Evolutionary conservation across 352 stramenopile genomes (phyloP).

Genomic region (Pythium utonaiense): DNA sequence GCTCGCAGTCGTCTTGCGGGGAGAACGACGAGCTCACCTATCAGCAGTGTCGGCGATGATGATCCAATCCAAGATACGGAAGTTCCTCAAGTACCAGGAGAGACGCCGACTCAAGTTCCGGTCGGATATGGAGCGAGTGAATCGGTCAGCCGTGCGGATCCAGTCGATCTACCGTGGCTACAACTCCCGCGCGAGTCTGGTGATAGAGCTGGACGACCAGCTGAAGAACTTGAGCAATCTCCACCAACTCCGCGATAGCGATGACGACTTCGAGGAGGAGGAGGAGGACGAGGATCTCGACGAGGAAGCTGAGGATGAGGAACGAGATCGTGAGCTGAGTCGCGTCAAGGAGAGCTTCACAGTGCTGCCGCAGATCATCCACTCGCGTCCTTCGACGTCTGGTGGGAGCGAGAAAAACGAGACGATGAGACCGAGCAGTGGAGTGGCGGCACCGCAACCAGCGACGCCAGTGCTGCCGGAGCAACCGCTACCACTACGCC

Average conservation of each 20-base stretch:
- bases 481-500: too few species aligned
- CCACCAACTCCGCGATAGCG: neutral
- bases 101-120: slow-evolving; percentile 38
- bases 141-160: slow-evolving; percentile 55
- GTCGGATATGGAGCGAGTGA: slow-evolving; percentile 56
- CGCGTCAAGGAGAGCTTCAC: neutral
- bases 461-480: too few species aligned
- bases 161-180: slow-evolving; percentile 69
- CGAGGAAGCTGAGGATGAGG: slow-evolving; percentile 7
- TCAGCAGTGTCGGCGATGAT: slow-evolving; percentile 52
- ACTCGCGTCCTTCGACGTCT: slow-evolving; percentile 6
- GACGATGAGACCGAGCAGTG: slow-evolving; percentile 2
- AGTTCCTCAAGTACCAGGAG: slow-evolving; percentile 44
- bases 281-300: too few species aligned
- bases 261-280: slow-evolving; percentile 10
- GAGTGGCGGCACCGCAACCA: neutral
- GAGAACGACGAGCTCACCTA: slow-evolving; percentile 53
- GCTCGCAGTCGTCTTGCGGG: slow-evolving; percentile 23
- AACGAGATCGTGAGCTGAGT: too few species aligned
- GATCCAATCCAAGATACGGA: slow-evolving; percentile 71
- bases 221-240: neutral
- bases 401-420: neutral
- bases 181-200: slow-evolving; percentile 43
- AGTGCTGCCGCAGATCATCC: neutral
- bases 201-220: slow-evolving; percentile 25